phyloP scores from a whole-genome alignment of 2,329 filamentous ascomycete genomes.

The Stagonosporopsis cucurbitacearum region DNA sequence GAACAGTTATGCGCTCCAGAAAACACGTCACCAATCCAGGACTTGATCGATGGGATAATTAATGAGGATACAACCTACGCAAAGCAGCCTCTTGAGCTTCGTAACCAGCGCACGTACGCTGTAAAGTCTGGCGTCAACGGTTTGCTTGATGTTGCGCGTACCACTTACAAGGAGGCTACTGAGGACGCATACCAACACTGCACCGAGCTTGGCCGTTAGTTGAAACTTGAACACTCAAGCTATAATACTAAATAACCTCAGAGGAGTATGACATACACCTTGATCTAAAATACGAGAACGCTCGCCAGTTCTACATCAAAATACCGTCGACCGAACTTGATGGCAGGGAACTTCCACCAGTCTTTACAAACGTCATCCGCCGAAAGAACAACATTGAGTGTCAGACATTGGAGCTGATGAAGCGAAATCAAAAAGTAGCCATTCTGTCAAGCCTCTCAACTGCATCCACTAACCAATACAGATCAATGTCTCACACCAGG shows the following conservation, averaged over 20 bases:
- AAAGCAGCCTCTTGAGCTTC: slow-evolving; percentile 78
- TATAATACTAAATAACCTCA: slow-evolving; percentile 17
- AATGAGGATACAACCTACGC: slow-evolving; percentile 83
- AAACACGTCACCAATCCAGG: slow-evolving; percentile 65
- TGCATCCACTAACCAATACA: slow-evolving; percentile 53
- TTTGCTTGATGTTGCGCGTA: slow-evolving; percentile 84
- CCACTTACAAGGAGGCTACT: slow-evolving; percentile 88
- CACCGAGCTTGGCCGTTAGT: slow-evolving; percentile 68
- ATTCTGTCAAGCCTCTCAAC: not conserved
- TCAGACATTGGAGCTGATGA: slow-evolving; percentile 83
- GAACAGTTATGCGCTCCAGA: slow-evolving; percentile 68
- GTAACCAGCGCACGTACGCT: slow-evolving; percentile 90
- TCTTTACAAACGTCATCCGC: slow-evolving; percentile 78
- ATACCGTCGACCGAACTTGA: slow-evolving; percentile 69
- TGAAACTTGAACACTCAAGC: not conserved
- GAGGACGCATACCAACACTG: slow-evolving; percentile 77
- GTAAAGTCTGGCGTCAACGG: slow-evolving; percentile 86
- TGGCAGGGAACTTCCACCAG: slow-evolving; percentile 63
- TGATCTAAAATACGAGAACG: slow-evolving; percentile 76
- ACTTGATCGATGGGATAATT: slow-evolving; percentile 72
- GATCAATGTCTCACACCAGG: slow-evolving; percentile 80
- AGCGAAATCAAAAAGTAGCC: slow-evolving; percentile 65
- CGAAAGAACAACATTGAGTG: slow-evolving; percentile 83
- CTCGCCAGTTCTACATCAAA: slow-evolving; percentile 80
- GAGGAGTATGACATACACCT: slow-evolving; percentile 64